phyloP scores from a whole-genome alignment of 495 filamentous ascomycete species.

The Neurospora pannonica region DNA sequence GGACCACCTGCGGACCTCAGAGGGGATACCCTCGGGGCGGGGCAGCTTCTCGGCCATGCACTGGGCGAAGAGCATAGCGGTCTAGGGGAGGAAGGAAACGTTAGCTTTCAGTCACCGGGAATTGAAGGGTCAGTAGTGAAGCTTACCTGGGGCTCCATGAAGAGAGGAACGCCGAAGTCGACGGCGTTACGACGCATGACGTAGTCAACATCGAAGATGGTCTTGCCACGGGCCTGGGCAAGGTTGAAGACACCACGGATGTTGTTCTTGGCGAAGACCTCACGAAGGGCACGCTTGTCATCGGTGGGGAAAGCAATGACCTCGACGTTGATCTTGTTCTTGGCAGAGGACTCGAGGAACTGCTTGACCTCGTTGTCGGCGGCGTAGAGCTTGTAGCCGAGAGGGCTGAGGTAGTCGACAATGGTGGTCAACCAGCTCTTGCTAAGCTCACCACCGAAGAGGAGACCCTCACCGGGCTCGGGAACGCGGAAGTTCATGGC shows the following conservation, averaged over 20 bases:
- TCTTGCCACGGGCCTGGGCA: slow-evolving; percentile 73
- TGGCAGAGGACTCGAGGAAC: slow-evolving; percentile 62
- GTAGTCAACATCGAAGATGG: slow-evolving; percentile 84
- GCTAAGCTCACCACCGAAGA: slow-evolving; percentile 78
- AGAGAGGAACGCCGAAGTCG: slow-evolving; percentile 93
- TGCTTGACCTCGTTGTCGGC: slow-evolving; percentile 71
- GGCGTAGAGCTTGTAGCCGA: slow-evolving; percentile 90
- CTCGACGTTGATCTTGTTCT: slow-evolving; percentile 62
- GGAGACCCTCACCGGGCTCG: slow-evolving; percentile 82
- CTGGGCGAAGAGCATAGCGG: slow-evolving; percentile 86
- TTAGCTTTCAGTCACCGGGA: slow-evolving; percentile 14
- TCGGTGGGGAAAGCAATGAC: slow-evolving; percentile 95
- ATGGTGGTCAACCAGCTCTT: slow-evolving; percentile 57
- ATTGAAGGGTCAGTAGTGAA: background rate
- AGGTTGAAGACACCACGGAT: slow-evolving; percentile 95
- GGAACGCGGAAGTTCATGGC: slow-evolving; percentile 99
- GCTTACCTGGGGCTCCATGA: slow-evolving; percentile 97
- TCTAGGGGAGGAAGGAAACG: slow-evolving; percentile 42
- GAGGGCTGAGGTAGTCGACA: slow-evolving; percentile 73
- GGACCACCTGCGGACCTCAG: slow-evolving; percentile 87
- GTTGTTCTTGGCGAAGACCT: slow-evolving; percentile 95
- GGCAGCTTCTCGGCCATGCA: slow-evolving; percentile 96
- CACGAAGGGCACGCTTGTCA: slow-evolving; percentile 88
- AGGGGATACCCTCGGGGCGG: slow-evolving; percentile 67
- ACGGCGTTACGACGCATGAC: slow-evolving; percentile 98